Conservation (phyloP, 345 rosid genomes). For the Eucalyptus sp. region DNA sequence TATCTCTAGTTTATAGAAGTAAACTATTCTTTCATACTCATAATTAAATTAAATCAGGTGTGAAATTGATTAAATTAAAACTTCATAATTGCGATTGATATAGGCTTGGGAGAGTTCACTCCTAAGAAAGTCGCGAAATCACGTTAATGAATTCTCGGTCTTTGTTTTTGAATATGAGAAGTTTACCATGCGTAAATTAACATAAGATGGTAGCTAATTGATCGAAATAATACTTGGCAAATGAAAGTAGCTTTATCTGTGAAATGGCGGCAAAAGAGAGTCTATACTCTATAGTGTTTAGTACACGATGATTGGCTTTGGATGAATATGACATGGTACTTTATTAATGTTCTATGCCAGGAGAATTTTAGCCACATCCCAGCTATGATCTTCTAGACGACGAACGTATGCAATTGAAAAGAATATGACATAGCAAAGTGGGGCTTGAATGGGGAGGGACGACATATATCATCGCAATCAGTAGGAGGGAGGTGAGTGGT, state of each 20-base stretch:
- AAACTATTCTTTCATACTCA: not conserved
- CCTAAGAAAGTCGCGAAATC: fast-evolving
- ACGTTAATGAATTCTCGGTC: not conserved
- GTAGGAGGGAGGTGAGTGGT: not conserved
- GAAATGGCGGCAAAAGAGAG: not conserved
- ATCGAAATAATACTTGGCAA: not conserved
- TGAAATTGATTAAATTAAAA: not conserved
- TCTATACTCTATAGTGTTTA: not conserved
- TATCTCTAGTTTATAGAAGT: not conserved
- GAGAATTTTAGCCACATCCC: not conserved
- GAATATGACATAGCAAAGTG: not conserved
- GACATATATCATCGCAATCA: not conserved
- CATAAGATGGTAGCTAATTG: not conserved
- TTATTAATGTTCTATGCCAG: not conserved
- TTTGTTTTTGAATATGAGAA: not conserved
- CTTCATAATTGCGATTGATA: not conserved
- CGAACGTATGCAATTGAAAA: not conserved
- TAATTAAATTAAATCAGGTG: not conserved
- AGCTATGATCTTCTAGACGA: not conserved
- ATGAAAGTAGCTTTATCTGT: not conserved
- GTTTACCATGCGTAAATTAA: not conserved
- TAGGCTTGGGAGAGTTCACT: not conserved
- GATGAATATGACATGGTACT: not conserved
- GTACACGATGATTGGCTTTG: not conserved
- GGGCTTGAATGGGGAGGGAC: not conserved